phyloP scores from a whole-genome alignment of 31 red algal genomes.

The Porphyra umbilicalis region DNA sequence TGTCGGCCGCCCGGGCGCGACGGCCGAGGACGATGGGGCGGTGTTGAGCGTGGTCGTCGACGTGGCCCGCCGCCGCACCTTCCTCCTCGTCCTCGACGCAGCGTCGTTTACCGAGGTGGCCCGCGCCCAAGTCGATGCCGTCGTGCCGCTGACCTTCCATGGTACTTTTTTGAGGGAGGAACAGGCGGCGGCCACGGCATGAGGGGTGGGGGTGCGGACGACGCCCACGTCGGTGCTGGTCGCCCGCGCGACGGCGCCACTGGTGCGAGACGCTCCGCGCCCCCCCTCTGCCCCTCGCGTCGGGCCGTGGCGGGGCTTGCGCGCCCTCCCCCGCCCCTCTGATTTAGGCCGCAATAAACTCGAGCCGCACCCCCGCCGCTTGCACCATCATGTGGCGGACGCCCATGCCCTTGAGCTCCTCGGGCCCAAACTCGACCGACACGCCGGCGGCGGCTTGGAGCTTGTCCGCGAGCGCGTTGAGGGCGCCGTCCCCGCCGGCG shows the following conservation, averaged over 20 bases:
- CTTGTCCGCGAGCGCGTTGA: neutral
- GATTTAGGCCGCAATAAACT: neutral
- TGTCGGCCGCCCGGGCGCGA: slow-evolving; percentile 22
- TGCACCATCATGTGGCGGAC: neutral
- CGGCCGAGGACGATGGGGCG: slow-evolving; percentile 36
- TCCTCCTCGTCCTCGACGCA: slow-evolving; percentile 35
- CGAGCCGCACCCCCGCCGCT: neutral
- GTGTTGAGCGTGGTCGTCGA: slow-evolving; percentile 16
- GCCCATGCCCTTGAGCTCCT: neutral
- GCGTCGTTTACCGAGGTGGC: slow-evolving; percentile 18
- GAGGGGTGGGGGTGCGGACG: neutral
- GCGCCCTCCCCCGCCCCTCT: no score
- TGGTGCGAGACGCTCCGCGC: no score
- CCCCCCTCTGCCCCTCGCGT: no score
- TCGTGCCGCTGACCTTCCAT: slow-evolving; percentile 38
- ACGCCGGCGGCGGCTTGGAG: neutral
- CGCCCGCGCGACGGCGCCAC: no score
- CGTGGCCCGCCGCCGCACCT: neutral
- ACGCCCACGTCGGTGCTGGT: no score
- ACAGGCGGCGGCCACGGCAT: neutral
- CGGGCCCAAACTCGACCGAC: neutral
- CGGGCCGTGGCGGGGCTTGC: no score
- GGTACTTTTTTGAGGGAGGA: slow-evolving; percentile 10
- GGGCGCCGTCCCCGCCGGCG: neutral
- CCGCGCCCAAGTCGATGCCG: slow-evolving; percentile 8